These are phyloP conservation scores for Themeda triandra DNA, from an alignment of 176 grass and related monocot species.

Conservation along the genomic window DNA sequence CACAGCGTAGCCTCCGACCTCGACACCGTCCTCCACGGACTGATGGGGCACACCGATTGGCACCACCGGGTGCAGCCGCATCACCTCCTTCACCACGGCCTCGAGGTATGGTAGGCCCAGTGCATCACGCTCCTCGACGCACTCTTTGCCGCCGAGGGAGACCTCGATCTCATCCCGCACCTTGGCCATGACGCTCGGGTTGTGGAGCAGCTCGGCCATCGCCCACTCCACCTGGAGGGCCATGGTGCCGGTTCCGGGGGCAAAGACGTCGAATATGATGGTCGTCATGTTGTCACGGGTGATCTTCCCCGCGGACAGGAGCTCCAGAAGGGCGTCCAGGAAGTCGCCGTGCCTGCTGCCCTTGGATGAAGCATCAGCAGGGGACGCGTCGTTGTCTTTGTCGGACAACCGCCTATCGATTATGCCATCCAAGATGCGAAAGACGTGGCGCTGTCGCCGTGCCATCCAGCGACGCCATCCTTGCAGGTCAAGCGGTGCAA, in stretches of 20 bases:
- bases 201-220: conserved; percentile 49
- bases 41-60: conserved; percentile 12
- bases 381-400: background rate
- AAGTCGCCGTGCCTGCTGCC: conserved; percentile 11
- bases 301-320: conserved; percentile 20
- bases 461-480: background rate
- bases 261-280: conserved; percentile 39
- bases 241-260: conserved; percentile 27
- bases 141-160: background rate
- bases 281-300: background rate
- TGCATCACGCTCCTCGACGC: conserved; percentile 12
- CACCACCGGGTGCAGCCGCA: conserved; percentile 38
- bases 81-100: conserved; percentile 41
- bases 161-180: background rate
- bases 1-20: conserved; percentile 30
- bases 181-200: conserved; percentile 34
- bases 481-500: conserved; percentile 37
- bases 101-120: conserved; percentile 11
- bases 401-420: background rate
- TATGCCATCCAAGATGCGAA: conserved; percentile 15
- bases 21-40: conserved; percentile 28
- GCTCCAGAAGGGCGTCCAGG: conserved; percentile 34
- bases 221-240: conserved; percentile 33
- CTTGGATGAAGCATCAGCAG: too few relatives aligned
- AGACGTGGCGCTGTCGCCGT: background rate